Conservation (phyloP, 306 rosid species). For the Delonix regia region DNA sequence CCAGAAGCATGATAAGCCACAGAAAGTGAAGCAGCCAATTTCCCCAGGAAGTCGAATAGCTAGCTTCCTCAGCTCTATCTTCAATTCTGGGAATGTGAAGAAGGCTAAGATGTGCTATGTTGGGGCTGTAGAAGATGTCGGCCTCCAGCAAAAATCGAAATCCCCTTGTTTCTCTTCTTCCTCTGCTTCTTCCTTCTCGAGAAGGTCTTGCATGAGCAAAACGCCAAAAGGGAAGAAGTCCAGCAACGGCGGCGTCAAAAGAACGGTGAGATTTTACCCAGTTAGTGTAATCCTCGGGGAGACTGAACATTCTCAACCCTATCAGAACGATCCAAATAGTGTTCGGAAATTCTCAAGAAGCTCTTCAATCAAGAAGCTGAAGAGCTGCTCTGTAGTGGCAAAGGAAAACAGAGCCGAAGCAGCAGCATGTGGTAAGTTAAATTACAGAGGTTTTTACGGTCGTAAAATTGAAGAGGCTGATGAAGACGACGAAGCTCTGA, state of each 20-base stretch:
- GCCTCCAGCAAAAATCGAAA: constrained; percentile 43
- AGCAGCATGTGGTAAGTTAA: constrained; percentile 19
- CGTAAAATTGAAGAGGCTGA: constrained; percentile 34
- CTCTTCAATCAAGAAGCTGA: constrained; percentile 31
- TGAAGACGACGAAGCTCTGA: constrained; percentile 51
- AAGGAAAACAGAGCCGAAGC: constrained; percentile 20
- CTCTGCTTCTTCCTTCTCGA: constrained; percentile 51
- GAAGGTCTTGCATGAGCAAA: constrained; percentile 69
- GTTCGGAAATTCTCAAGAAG: constrained; percentile 35
- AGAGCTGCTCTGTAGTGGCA: constrained; percentile 20
- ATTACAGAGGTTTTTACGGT: constrained; percentile 33
- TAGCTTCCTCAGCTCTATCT: constrained; percentile 61
- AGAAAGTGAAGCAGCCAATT: constrained; percentile 71
- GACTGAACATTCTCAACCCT: constrained; percentile 35
- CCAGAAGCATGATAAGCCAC: constrained; percentile 27
- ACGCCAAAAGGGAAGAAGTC: constrained; percentile 46
- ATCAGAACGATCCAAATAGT: constrained; percentile 49
- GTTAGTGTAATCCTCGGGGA: constrained; percentile 60
- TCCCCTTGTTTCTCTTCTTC: constrained; percentile 44
- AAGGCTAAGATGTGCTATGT: constrained; percentile 81
- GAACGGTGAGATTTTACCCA: constrained; percentile 67
- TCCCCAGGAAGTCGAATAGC: constrained; percentile 70
- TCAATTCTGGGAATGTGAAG: constrained; percentile 69
- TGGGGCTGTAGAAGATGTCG: constrained; percentile 73
- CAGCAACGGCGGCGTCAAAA: constrained; percentile 38